Base-by-base conservation (phyloP, 2,329 filamentous ascomycete species). In the Metarhizium rileyi region DNA sequence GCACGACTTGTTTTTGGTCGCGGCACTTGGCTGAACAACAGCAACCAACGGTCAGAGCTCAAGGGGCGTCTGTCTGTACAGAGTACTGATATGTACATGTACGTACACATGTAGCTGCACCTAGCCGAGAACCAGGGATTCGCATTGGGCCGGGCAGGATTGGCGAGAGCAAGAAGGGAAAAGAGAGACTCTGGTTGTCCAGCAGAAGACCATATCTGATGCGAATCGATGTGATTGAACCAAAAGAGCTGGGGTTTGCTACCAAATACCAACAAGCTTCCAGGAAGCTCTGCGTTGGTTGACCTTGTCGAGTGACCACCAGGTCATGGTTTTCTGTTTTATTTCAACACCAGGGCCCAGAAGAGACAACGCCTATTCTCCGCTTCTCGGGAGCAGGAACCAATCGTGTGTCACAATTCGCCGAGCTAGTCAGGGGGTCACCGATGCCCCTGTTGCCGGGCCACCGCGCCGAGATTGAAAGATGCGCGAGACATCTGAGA, bases 401-500 rank as follows among this genome's bases (percentile, higher is more conserved):
- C 38, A 42, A 42, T 25, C 22, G 25, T 6, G 20, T 7, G 18
- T 22, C 35, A 10, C n/a, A 38, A 42, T 16, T n/a, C 38, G 9
- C 20, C 20, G 8, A 25, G 18, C 12, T 36, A 18, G 3, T 12
- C 14, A n/a, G n/a, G 20, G 28, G 26, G 28, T 30, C 25, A 3
- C 38, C 28, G 22, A 38, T 18, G 20, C 45, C 48, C 48, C 45
- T 50, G 51, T 48, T 49, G 49, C 49, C 49, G 43, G 48, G 51
- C 49, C 43, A 51, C 42, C n/a, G 36, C 47, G 27, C 46, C 50
- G 46, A 52, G 35, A 52, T 52, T 52, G 43, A 28, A 44, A 16
- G 26, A 14, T 16, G 35, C 9, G 18, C 27, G 14, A 33, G 3
- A 8, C 35, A 38, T 38, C 10, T 16, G 35, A 38, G 35, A 20